Base-by-base conservation (phyloP, 2,329 filamentous ascomycete genomes). In the Gaeumannomyces sp. region DNA sequence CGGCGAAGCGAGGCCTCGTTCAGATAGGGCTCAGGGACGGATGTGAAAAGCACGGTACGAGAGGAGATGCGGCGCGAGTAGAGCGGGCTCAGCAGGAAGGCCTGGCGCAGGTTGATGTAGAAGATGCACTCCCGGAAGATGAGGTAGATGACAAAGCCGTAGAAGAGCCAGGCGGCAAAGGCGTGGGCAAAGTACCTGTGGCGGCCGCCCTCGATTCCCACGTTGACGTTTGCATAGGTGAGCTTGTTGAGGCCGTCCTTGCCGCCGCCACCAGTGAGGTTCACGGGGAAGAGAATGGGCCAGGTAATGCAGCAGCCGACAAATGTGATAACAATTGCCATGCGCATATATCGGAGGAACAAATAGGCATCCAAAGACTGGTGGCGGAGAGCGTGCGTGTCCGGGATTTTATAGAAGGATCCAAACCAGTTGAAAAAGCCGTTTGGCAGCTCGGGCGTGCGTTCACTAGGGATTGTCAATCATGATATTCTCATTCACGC, bases 51-150 rank as follows among this genome's bases (percentile, higher is more conserved):
- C 7, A 99, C 93, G 2, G 94, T 98, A 56, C 93, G 87, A 0
- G 93, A 94, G 0, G 94, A 98, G 59, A 98, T 87, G 29, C 93
- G 90, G 70, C 88, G 89, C 31, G 92, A 85, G 73, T 97, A 94
- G 63, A 91, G 81, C 1, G 91, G 92, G 13, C 92, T 93, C 65
- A 96, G 83, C 25, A 93, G 85, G 79, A 96, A 98, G 0, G 94
- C 94, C 78, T 98, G 95, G 68, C 94, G 91, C 63, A 99, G 79
- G 72, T 96, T 97, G 79, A 98, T 92, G 77, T 93, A 96, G 83
- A 89, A 98, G 71, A 99, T 89, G 73, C 89, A 88, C 77, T 99
- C 95, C 68, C 95, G 87, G 53, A 92, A 93, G 65, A 99, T 87
- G 70, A 92, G 90, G 77, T 91, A 95, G 75, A 98, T 89, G 69